These are phyloP conservation scores for Microbotryomycetes sp. DNA, from an alignment of 1,284 basidiomycete species.

Conservation along the genomic window DNA sequence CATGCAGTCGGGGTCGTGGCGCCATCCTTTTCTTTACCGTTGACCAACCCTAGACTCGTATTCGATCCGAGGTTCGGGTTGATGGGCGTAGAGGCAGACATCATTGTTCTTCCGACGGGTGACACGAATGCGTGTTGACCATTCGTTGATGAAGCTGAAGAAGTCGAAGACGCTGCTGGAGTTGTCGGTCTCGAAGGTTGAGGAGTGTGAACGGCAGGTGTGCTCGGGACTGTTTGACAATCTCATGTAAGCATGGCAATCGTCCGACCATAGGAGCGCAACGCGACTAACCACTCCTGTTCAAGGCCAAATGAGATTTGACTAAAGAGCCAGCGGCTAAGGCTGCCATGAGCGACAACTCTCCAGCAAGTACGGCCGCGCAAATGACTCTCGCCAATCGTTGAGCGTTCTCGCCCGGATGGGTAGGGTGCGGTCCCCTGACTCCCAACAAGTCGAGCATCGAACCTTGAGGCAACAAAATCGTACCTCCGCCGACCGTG, in stretches of 20 bases:
- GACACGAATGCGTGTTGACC: background rate
- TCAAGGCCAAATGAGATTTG: constrained; percentile 50
- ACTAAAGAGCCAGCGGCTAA: constrained; percentile 63
- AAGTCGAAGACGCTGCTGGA: background rate
- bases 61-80: no score
- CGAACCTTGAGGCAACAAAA: constrained; percentile 77
- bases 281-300: constrained; percentile 37
- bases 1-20: background rate
- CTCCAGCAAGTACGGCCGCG: constrained; percentile 88
- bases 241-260: no score
- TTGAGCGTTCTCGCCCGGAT: constrained; percentile 79
- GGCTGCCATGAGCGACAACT: constrained; percentile 73
- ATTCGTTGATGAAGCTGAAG: background rate
- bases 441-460: constrained; percentile 88
- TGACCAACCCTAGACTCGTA: no score
- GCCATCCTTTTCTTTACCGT: background rate
- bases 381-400: constrained; percentile 78
- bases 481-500: constrained; percentile 90
- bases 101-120: background rate
- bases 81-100: background rate
- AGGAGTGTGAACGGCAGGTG: background rate
- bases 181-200: background rate
- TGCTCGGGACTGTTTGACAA: background rate
- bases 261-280: no score
- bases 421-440: constrained; percentile 70